Conservation (phyloP, 2,329 filamentous ascomycete species). For the Aspergillus tubingensis region DNA sequence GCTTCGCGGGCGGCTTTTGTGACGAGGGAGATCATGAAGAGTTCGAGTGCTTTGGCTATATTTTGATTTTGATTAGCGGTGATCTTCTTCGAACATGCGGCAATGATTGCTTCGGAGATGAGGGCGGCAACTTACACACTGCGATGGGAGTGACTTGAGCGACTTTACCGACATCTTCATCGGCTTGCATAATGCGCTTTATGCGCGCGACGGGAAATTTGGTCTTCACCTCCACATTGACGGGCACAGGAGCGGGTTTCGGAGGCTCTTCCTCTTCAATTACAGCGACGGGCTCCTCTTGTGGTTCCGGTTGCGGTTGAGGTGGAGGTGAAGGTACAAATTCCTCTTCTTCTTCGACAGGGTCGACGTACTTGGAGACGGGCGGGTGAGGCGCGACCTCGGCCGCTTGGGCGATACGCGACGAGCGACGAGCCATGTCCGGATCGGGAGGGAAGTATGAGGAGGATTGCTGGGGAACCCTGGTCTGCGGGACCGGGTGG, state of each 20-base stretch:
- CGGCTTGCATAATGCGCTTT: conserved; percentile 99
- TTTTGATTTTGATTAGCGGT: neutral
- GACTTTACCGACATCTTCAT: conserved; percentile 97
- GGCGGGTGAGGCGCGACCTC: conserved; percentile 30
- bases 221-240: conserved; percentile 83
- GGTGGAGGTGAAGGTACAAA: no score
- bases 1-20: conserved; percentile 85
- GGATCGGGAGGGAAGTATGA: conserved; percentile 34
- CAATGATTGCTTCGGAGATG: neutral
- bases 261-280: conserved; percentile 8
- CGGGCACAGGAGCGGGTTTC: conserved; percentile 44
- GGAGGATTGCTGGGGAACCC: conserved; percentile 32
- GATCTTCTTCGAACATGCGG: no score
- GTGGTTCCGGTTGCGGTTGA: neutral
- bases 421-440: conserved; percentile 48
- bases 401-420: conserved; percentile 36
- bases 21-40: conserved; percentile 96
- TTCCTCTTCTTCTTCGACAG: conserved; percentile 24
- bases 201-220: conserved; percentile 97
- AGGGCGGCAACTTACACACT: conserved; percentile 61
- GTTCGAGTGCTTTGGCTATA: conserved; percentile 83
- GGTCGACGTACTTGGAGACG: conserved; percentile 28
- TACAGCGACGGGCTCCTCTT: conserved; percentile 1
- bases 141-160: conserved; percentile 96
- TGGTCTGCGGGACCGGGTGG: conserved; percentile 24